phyloP scores from a whole-genome alignment of 305 asterid genomes.

The Fraxinus nigra region DNA sequence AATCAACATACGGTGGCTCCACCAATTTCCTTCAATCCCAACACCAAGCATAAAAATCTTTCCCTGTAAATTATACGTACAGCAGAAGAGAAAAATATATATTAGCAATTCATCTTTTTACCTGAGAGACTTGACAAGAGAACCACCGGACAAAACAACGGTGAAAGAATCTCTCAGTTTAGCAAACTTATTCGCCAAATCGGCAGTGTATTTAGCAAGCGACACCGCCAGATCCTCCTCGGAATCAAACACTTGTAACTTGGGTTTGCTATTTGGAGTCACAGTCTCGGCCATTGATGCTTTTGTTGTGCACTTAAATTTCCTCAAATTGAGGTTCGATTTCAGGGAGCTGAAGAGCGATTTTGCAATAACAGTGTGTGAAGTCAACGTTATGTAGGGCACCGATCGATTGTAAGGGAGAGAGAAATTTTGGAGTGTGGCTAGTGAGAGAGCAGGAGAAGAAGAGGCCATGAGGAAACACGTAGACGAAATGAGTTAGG shows the following conservation, averaged over 20 bases:
- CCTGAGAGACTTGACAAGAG: constrained; percentile 50
- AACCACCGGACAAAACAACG: constrained; percentile 55
- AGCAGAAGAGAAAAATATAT: background rate
- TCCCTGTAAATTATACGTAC: background rate
- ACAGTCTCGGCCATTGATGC: constrained; percentile 37
- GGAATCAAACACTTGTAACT: constrained; percentile 27
- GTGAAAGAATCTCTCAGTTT: constrained; percentile 40
- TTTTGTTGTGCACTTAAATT: constrained; percentile 12
- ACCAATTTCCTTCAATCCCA: constrained; percentile 40
- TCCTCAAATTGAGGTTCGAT: constrained; percentile 2
- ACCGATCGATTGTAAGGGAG: constrained; percentile 17
- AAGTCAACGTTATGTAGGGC: constrained; percentile 24
- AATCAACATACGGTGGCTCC: constrained; percentile 44
- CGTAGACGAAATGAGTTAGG: background rate
- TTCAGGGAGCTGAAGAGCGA: constrained; percentile 7
- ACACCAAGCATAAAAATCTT: constrained; percentile 2
- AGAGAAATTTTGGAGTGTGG: constrained; percentile 15
- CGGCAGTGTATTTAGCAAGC: constrained; percentile 41
- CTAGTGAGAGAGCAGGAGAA: constrained; percentile 11
- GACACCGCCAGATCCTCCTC: constrained; percentile 48
- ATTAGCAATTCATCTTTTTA: background rate
- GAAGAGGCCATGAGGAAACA: constrained; percentile 16
- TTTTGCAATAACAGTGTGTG: background rate
- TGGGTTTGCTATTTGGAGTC: constrained; percentile 21
- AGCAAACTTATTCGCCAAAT: constrained; percentile 29